Percentiles rank a stretch among this genome's conserved stretches.
Conservation (phyloP, 1,139 yeast genomes). For the Yamadazyma mexicana region DNA sequence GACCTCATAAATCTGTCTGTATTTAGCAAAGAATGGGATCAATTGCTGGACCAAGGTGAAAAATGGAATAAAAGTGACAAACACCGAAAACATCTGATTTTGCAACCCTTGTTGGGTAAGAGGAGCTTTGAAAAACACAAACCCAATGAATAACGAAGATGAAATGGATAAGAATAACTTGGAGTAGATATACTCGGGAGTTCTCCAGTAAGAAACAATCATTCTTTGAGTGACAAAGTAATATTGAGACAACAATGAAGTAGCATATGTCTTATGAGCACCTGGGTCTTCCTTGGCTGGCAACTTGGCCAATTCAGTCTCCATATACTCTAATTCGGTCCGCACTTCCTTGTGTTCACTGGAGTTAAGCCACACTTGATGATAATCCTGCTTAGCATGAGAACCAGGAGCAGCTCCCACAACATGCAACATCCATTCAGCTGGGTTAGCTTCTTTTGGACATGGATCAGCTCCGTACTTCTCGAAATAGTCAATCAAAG, state of each 20-base stretch:
- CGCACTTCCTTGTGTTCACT: conserved; percentile 22
- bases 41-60: conserved; percentile 69
- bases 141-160: conserved; percentile 47
- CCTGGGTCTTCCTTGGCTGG: conserved; percentile 25
- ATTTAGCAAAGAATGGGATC: conserved; percentile 66
- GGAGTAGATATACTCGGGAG: conserved; percentile 38
- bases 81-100: conserved; percentile 65
- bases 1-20: conserved; percentile 78
- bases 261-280: conserved; percentile 23
- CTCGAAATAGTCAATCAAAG: conserved; percentile 70
- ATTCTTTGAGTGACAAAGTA: conserved; percentile 23
- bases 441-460: conserved; percentile 51
- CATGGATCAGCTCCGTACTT: conserved; percentile 61
- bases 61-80: conserved; percentile 64
- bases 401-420: conserved; percentile 44
- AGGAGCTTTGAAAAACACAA: conserved; percentile 58
- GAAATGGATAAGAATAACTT: conserved; percentile 35
- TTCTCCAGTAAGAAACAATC: conserved; percentile 42
- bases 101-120: conserved; percentile 58
- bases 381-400: conserved; percentile 31
- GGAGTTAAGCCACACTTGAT: conserved; percentile 32
- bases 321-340: conserved; percentile 25
- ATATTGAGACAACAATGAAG: conserved; percentile 27
- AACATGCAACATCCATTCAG: conserved; percentile 58
- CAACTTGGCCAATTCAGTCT: conserved; percentile 24